Conservation (phyloP, 495 filamentous ascomycete genomes). For the Penicillium coffeae region DNA sequence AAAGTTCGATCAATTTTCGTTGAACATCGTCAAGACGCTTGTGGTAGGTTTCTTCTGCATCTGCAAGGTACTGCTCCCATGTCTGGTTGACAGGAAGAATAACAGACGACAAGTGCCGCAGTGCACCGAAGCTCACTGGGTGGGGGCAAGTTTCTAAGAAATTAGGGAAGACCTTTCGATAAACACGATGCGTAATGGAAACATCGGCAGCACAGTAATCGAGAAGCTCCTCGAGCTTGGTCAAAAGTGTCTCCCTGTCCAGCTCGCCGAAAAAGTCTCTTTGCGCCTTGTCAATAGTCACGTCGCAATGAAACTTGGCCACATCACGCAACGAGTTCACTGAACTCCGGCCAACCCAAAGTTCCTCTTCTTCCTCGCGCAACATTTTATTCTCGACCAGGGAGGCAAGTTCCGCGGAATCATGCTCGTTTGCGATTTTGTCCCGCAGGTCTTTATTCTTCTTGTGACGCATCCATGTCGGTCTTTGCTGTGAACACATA, state of each 20-base stretch:
- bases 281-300: constrained; percentile 85
- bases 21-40: constrained; percentile 70
- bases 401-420: constrained; percentile 64
- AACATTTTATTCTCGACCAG: constrained; percentile 64
- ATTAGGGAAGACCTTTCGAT: constrained; percentile 82
- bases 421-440: constrained; percentile 67
- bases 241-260: constrained; percentile 62
- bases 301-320: constrained; percentile 90
- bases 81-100: constrained; percentile 84
- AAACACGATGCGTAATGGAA: constrained; percentile 85
- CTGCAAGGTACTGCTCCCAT: constrained; percentile 79
- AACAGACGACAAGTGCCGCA: constrained; percentile 86
- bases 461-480: constrained; percentile 93
- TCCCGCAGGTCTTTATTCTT: constrained; percentile 84
- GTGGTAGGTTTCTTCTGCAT: constrained; percentile 81
- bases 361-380: constrained; percentile 81
- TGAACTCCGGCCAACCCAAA: constrained; percentile 92
- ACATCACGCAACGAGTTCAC: constrained; percentile 95
- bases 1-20: constrained; percentile 64
- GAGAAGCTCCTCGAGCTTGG: constrained; percentile 73
- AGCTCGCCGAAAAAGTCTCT: constrained; percentile 85
- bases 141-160: constrained; percentile 90
- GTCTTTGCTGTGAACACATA: constrained; percentile 96
- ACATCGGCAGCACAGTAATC: constrained; percentile 98
- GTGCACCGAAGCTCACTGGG: constrained; percentile 92